Percentiles rank a stretch among this genome's conserved stretches.
These are phyloP conservation scores for Ophiosphaerella narmari DNA, from an alignment of 2,329 filamentous ascomycete species.

Conservation along the genomic window DNA sequence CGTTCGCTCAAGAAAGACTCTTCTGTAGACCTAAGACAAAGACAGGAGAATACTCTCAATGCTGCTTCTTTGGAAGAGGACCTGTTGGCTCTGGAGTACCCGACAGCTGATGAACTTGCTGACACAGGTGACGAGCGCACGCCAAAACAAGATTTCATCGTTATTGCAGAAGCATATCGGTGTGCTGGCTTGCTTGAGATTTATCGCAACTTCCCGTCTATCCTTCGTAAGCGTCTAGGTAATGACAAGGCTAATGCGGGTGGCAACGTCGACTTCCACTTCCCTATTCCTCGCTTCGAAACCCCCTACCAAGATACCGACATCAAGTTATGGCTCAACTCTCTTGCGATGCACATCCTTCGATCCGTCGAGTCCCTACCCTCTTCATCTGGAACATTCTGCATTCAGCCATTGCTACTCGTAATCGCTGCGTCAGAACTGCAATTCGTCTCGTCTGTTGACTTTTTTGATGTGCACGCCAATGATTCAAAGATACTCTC, in stretches of 20 bases:
- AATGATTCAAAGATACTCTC: slow-evolving; percentile 52
- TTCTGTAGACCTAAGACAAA: slow-evolving; percentile 33
- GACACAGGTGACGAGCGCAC: slow-evolving; percentile 59
- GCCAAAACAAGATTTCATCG: slow-evolving; percentile 58
- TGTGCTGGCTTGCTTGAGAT: slow-evolving; percentile 59
- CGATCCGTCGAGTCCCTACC: slow-evolving; percentile 56
- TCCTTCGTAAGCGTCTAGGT: slow-evolving; percentile 52
- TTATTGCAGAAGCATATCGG: slow-evolving; percentile 59
- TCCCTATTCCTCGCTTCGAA: slow-evolving; percentile 40
- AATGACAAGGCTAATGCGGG: slow-evolving; percentile 27
- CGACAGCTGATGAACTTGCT: slow-evolving; percentile 53
- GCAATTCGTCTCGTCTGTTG: slow-evolving; percentile 48
- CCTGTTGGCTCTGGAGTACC: slow-evolving; percentile 54
- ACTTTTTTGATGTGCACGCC: slow-evolving; percentile 46
- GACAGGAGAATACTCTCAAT: slow-evolving; percentile 44
- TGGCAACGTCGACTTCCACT: slow-evolving; percentile 34
- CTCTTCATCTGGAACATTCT: slow-evolving; percentile 58
- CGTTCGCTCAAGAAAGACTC: slow-evolving; percentile 35
- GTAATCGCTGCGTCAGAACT: slow-evolving; percentile 58
- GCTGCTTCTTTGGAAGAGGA: slow-evolving; percentile 53
- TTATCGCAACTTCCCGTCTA: slow-evolving; percentile 59
- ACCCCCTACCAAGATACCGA: slow-evolving; percentile 39
- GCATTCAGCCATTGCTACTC: slow-evolving; percentile 59
- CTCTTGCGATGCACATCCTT: slow-evolving; percentile 57
- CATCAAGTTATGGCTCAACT: slow-evolving; percentile 53